phyloP scores from a whole-genome alignment of 2,329 filamentous ascomycete genomes.

The Fusarium citri region DNA sequence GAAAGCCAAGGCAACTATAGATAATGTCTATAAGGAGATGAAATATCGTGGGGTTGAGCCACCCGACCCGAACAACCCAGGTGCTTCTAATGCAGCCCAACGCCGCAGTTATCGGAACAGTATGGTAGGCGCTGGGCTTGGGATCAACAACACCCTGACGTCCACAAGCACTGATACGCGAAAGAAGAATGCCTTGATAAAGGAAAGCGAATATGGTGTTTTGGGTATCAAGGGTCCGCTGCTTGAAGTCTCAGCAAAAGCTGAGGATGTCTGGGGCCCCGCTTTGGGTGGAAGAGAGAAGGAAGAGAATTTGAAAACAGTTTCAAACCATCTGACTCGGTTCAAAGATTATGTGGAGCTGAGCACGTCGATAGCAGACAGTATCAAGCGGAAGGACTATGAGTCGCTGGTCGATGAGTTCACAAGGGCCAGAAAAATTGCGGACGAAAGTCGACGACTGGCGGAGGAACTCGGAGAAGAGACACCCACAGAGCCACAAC shows the following conservation, averaged over 20 bases:
- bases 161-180: constrained; percentile 64
- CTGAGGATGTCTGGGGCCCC: constrained; percentile 97
- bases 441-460: constrained; percentile 79
- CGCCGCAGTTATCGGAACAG: constrained; percentile 72
- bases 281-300: constrained; percentile 91
- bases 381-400: constrained; percentile 91
- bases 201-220: constrained; percentile 92
- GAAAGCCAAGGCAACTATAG: constrained; percentile 95
- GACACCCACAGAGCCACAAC: constrained; percentile 78
- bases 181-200: constrained; percentile 90
- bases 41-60: constrained; percentile 74
- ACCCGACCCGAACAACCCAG: constrained; percentile 54
- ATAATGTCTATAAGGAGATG: constrained; percentile 99
- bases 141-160: constrained; percentile 53
- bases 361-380: constrained; percentile 80
- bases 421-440: constrained; percentile 81
- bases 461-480: constrained; percentile 66
- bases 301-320: constrained; percentile 84
- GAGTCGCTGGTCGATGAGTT: constrained; percentile 90
- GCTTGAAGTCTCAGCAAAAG: constrained; percentile 90
- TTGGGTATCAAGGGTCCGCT: constrained; percentile 89
- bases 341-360: constrained; percentile 87
- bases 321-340: constrained; percentile 80
- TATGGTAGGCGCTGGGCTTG: constrained; percentile 51
- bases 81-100: constrained; percentile 75